Percentiles rank a stretch among this genome's conserved stretches.
These are phyloP conservation scores for Tolypocladium ovalisporum DNA, from an alignment of 2,329 filamentous ascomycete species.

Conservation along the genomic window DNA sequence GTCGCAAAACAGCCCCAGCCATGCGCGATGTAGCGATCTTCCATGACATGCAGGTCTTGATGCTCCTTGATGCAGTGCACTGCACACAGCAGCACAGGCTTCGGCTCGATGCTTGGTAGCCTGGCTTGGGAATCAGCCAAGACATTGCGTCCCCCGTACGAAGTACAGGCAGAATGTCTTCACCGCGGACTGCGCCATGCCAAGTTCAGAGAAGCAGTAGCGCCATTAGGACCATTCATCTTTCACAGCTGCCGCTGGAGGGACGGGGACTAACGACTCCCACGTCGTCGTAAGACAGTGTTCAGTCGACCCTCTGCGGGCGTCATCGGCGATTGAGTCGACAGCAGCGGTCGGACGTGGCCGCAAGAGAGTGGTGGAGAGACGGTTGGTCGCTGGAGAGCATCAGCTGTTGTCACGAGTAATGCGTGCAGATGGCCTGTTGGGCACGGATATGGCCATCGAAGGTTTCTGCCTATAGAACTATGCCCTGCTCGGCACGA, in stretches of 20 bases:
- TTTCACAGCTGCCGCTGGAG: background rate
- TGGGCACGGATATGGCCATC: too few relatives aligned
- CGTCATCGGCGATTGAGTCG: background rate
- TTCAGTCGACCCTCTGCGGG: background rate
- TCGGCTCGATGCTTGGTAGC: too few relatives aligned
- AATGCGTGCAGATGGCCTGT: background rate
- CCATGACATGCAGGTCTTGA: background rate
- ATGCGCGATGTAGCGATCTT: background rate
- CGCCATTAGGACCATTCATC: background rate
- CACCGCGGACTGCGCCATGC: background rate
- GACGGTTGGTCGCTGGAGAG: background rate
- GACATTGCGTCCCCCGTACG: background rate
- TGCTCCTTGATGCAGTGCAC: background rate
- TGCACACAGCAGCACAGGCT: background rate
- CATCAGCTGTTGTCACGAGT: background rate
- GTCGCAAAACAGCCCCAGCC: background rate
- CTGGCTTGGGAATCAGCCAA: background rate
- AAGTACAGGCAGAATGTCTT: background rate
- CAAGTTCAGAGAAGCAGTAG: background rate
- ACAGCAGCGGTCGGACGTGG: background rate
- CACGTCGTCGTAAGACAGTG: background rate
- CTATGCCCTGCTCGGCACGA: too few relatives aligned
- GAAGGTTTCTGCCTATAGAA: too few relatives aligned
- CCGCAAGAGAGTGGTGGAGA: background rate
- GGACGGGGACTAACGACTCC: background rate